Conservation (phyloP, 2,329 filamentous ascomycete species). For the Coleophoma crateriformis region DNA sequence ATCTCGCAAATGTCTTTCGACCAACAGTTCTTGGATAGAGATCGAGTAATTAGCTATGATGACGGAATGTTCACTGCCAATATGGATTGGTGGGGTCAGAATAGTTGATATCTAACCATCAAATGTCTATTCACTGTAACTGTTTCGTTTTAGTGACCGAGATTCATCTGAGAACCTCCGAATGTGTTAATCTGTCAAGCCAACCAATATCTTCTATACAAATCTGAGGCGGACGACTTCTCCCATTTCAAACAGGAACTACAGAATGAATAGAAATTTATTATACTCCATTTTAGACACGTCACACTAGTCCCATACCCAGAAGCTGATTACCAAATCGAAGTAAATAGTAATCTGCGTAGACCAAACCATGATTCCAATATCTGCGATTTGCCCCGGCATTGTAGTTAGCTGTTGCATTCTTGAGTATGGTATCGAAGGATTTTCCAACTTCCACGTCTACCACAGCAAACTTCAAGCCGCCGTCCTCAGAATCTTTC, state of each 20-base stretch:
- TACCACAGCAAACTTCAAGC: conserved; percentile 1
- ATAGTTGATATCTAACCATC: background rate
- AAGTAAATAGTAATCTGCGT: conserved; percentile 42
- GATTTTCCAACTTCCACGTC: conserved; percentile 2
- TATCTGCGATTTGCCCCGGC: conserved; percentile 22
- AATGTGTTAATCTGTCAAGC: too few relatives aligned
- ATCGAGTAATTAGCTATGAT: conserved; percentile 23
- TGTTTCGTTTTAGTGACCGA: too few relatives aligned
- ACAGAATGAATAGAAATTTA: background rate
- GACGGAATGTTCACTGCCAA: conserved; percentile 5
- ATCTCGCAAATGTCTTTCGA: conserved; percentile 19
- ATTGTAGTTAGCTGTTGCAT: conserved; percentile 30
- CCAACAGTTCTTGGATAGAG: conserved; percentile 22
- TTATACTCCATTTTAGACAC: background rate
- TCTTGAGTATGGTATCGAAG: conserved; percentile 28
- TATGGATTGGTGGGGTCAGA: conserved; percentile 2
- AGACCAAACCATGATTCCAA: conserved; percentile 36
- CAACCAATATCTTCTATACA: too few relatives aligned
- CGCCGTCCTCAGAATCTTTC: background rate
- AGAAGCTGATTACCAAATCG: conserved; percentile 43
- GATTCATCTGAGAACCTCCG: too few relatives aligned
- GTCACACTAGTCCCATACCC: conserved; percentile 23
- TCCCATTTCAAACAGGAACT: too few relatives aligned
- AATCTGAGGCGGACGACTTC: too few relatives aligned
- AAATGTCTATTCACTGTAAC: background rate